These are phyloP conservation scores for Xylariaceae sp. DNA, from an alignment of 2,329 filamentous ascomycete genomes.

Conservation along the genomic window DNA sequence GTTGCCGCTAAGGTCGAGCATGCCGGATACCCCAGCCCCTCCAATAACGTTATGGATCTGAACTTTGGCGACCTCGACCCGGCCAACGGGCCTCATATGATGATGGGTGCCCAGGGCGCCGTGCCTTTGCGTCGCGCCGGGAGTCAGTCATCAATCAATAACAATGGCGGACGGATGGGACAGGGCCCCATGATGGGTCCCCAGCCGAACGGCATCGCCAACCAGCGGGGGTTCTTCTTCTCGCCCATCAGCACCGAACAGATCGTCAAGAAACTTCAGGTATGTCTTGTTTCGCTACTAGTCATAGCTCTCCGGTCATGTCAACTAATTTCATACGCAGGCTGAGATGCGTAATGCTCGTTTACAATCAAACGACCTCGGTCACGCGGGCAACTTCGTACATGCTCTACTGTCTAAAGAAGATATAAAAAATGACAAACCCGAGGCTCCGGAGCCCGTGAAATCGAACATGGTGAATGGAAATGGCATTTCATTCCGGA, in stretches of 20 bases:
- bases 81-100: slow-evolving; percentile 67
- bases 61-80: slow-evolving; percentile 91
- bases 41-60: slow-evolving; percentile 77
- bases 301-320: not conserved
- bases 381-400: slow-evolving; percentile 77
- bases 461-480: slow-evolving; percentile 43
- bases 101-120: slow-evolving; percentile 64
- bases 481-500: slow-evolving; percentile 53
- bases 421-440: slow-evolving; percentile 56
- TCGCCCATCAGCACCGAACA: slow-evolving; percentile 90
- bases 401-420: slow-evolving; percentile 73
- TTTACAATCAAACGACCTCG: slow-evolving; percentile 81
- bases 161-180: slow-evolving; percentile 58
- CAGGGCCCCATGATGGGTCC: slow-evolving; percentile 45
- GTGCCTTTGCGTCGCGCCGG: slow-evolving; percentile 66
- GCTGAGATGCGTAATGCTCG: slow-evolving; percentile 86
- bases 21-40: slow-evolving; percentile 74
- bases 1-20: slow-evolving; percentile 96
- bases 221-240: slow-evolving; percentile 80
- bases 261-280: slow-evolving; percentile 82
- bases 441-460: slow-evolving; percentile 44
- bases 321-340: slow-evolving; percentile 43
- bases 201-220: slow-evolving; percentile 57
- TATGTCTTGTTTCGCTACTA: slow-evolving; percentile 42
- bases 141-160: slow-evolving; percentile 60